Conservation (phyloP, 129 eudicot species). For the Flaveria brownii region DNA sequence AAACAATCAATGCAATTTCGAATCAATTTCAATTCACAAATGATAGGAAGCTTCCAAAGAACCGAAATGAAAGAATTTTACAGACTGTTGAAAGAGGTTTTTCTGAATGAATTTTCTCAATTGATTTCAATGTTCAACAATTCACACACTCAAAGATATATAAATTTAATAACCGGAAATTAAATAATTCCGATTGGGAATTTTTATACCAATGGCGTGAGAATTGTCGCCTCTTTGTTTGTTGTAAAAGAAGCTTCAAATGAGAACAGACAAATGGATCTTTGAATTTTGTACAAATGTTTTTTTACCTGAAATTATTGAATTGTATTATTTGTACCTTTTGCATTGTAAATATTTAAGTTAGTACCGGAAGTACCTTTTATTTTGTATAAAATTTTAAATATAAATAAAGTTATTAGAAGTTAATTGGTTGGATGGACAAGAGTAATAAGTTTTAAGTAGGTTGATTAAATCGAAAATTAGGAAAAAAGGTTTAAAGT, state of each 20-base stretch:
- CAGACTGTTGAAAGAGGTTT: constrained; percentile 32
- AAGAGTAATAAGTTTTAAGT: no score
- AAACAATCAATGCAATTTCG: constrained; percentile 18
- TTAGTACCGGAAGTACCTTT: constrained; percentile 2
- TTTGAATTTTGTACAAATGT: constrained; percentile 30
- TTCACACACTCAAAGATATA: constrained; percentile 22
- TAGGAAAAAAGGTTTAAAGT: no score
- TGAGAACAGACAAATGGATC: constrained; percentile 31
- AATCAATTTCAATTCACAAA: constrained; percentile 31
- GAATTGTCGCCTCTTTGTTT: constrained; percentile 24
- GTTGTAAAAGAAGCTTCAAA: constrained; percentile 27
- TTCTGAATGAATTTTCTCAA: background rate
- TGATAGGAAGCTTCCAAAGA: constrained; percentile 32
- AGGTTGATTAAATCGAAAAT: no score
- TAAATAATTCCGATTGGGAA: constrained; percentile 19
- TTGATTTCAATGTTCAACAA: background rate
- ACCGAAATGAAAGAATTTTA: background rate
- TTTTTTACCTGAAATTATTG: background rate
- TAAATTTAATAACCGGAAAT: constrained; percentile 2
- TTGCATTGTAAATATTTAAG: background rate
- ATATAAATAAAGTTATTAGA: background rate
- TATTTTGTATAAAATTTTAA: background rate
- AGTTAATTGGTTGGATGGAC: background rate
- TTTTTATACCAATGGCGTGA: constrained; percentile 34
- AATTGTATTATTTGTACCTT: background rate